phyloP scores from a whole-genome alignment of 495 filamentous ascomycete genomes.

The Neurospora sp. region DNA sequence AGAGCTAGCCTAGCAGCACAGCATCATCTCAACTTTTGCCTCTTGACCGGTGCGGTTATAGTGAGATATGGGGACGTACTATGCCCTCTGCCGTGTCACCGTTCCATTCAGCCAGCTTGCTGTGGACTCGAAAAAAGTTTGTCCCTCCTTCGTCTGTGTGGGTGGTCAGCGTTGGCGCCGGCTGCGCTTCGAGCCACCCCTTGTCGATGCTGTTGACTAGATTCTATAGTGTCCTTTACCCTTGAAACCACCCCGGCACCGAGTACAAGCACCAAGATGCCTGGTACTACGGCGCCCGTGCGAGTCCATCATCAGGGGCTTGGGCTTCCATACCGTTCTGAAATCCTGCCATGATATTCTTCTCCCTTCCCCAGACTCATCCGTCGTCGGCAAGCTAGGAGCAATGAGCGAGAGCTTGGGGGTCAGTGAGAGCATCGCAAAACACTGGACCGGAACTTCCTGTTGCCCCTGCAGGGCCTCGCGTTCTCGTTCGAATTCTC shows the following conservation, averaged over 20 bases:
- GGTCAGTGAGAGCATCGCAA: background rate
- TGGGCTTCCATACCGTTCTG: background rate
- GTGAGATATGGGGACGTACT: background rate
- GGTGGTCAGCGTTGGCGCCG: constrained; percentile 4
- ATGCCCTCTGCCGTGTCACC: background rate
- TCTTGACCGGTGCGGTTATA: background rate
- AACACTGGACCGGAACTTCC: background rate
- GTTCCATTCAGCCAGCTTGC: background rate
- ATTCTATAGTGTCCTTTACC: background rate
- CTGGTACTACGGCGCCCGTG: background rate
- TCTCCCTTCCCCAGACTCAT: background rate
- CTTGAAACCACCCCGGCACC: background rate
- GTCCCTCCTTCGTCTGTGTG: background rate
- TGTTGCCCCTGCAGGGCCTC: background rate
- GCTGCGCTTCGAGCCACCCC: constrained; percentile 3
- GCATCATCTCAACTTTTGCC: background rate
- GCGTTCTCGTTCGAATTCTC: background rate
- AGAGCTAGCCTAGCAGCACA: constrained; percentile 4
- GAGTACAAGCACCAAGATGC: background rate
- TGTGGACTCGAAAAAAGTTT: background rate
- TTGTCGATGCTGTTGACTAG: background rate
- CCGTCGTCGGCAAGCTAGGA: background rate
- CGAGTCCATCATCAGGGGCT: background rate
- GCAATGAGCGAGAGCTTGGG: background rate
- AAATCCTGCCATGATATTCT: background rate